Percentiles rank a stretch among this genome's conserved stretches.
Conservation (phyloP, 768 basidiomycete species). For the Lactifluus hygrophoroides region DNA sequence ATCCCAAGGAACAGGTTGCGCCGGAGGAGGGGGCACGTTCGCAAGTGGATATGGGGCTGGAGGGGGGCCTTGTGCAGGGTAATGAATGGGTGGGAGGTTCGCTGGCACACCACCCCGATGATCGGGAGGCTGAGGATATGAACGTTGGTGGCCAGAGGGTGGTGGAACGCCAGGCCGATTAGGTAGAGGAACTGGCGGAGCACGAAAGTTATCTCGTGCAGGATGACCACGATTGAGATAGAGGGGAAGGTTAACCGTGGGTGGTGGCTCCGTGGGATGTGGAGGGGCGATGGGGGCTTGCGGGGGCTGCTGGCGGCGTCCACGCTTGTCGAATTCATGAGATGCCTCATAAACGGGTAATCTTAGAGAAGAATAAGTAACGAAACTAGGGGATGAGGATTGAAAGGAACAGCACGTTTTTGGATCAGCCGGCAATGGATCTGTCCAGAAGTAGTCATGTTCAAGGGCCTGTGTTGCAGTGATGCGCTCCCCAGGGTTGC, state of each 20-base stretch:
- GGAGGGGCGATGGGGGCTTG: conserved; percentile 21
- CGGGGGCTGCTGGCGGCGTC: conserved; percentile 38
- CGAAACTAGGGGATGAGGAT: background rate
- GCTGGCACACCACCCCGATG: conserved; percentile 6
- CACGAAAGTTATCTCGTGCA: conserved; percentile 14
- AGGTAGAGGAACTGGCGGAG: conserved; percentile 23
- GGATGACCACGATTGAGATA: conserved; percentile 11
- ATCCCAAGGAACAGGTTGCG: conserved; percentile 4
- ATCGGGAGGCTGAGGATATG: conserved; percentile 5
- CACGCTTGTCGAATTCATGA: conserved; percentile 74
- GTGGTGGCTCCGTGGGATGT: conserved; percentile 21
- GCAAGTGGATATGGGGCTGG: conserved; percentile 12
- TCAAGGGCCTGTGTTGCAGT: conserved; percentile 83
- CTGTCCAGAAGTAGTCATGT: conserved; percentile 92
- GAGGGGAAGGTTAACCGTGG: conserved; percentile 14
- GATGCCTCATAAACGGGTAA: conserved; percentile 74
- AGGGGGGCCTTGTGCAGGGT: conserved; percentile 16
- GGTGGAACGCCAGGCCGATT: conserved; percentile 17
- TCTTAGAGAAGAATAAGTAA: conserved; percentile 29
- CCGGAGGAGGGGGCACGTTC: background rate
- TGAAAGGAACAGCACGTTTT: conserved; percentile 46
- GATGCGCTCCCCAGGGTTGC: conserved; percentile 76
- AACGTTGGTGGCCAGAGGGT: conserved; percentile 24
- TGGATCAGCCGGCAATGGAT: conserved; percentile 80
- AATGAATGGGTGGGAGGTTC: conserved; percentile 18